Base-by-base conservation (phyloP, 1,284 basidiomycete species). In the Ganoderma lucidum region DNA sequence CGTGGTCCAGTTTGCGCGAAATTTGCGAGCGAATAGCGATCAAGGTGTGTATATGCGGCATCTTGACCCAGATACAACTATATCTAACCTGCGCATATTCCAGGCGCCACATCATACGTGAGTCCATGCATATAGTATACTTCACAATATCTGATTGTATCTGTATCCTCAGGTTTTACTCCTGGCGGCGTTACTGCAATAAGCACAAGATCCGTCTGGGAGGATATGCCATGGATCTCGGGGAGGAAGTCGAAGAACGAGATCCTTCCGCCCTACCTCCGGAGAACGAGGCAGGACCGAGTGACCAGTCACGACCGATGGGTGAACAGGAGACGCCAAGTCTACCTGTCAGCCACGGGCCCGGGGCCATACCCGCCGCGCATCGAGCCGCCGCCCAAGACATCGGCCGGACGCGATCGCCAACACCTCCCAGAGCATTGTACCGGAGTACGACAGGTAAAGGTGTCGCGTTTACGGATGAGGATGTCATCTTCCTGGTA, bases 131-230 rank as follows among this genome's bases (percentile, higher is more conserved):
- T 32, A 19, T 35, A 35, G 61, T 14, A 56, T 70, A 10, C 28
- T 45, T 44, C 37, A 14, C 44, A 69, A 70, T 62, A 35, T 66
- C 65, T 67, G 45, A 64, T 37, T 51, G 23, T 23, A 23, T 39
- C 66, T 23, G 8, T 23, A 23, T 23, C 23, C 60, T 2, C 70
- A 93, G 92, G n/a, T 94, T 95, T 77, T 95, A 93, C 78, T 94
- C 93, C 0, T 95, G 93, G 93, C 87, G 93, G 48, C 87, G 93
- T 62, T 95, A 94, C 75, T 95, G 93, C 81, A 95, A 95, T 76
- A 95, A 94, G 76, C 93, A 95, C 76, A 92, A 94, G 78, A 95
- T 95, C 65, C 88, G 92, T 19, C 84, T 95, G 0, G 92, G 92
- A 35, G 92, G 93, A 2, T 95, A 95, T 75, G 83, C 87, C 8